Conservation (phyloP, 768 basidiomycete species). For the Lactarius indigo region DNA sequence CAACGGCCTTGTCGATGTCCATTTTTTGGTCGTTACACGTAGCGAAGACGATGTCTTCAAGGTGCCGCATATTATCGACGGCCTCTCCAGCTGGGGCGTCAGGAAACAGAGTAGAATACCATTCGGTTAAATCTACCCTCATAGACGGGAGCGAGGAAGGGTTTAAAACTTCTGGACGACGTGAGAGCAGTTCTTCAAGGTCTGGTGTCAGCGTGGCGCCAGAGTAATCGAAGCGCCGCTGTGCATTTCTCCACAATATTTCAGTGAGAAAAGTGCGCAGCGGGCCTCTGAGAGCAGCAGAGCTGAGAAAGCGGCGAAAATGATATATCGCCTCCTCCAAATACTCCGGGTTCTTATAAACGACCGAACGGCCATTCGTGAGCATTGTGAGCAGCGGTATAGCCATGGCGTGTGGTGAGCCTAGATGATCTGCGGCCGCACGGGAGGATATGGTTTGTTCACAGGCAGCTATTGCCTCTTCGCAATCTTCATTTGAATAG, state of each 20-base stretch:
- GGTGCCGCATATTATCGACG: too few species aligned
- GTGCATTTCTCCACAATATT: not conserved
- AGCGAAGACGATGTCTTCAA: too few species aligned
- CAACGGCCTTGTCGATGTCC: too few species aligned
- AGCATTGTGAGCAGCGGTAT: not conserved
- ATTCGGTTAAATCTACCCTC: too few species aligned
- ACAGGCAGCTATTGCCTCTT: not conserved
- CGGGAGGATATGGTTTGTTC: not conserved
- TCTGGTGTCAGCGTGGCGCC: not conserved
- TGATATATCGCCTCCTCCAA: not conserved
- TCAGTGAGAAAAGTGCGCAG: not conserved
- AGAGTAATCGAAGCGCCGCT: not conserved
- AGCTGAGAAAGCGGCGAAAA: not conserved
- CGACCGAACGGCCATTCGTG: not conserved
- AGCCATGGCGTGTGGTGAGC: not conserved
- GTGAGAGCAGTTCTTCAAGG: not conserved
- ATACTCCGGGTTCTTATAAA: not conserved
- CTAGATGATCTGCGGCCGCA: not conserved
- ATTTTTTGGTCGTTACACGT: too few species aligned
- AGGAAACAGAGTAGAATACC: too few species aligned
- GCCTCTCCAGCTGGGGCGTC: too few species aligned
- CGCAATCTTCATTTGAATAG: not conserved
- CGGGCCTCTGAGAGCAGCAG: not conserved
- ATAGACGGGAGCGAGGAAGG: not conserved
- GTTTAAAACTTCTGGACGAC: not conserved